Conservation (phyloP, 208 protist species). For the Trypanosoma brucei region DNA sequence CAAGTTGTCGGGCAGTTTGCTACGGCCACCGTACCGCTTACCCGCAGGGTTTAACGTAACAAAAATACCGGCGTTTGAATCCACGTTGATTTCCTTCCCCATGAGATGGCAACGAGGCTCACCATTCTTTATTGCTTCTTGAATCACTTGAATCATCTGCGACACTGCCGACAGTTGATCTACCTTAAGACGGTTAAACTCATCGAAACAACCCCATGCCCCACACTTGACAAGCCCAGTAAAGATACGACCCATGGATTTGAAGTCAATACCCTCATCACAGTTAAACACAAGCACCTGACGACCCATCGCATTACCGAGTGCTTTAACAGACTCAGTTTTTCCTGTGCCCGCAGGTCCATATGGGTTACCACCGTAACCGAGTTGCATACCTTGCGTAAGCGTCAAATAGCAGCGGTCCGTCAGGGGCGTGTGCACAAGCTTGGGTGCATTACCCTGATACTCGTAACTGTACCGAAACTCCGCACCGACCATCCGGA, state of each 20-base stretch:
- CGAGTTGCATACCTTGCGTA: constrained; percentile 96
- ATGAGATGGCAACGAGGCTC: constrained; percentile 85
- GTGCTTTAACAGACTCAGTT: constrained; percentile 98
- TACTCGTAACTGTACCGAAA: constrained; percentile 99
- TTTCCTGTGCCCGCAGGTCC: constrained; percentile 98
- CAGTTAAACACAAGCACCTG: constrained; percentile 99
- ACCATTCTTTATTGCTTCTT: constrained; percentile 94
- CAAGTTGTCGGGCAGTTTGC: constrained; percentile 98
- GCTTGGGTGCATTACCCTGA: constrained; percentile 96
- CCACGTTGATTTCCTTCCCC: constrained; percentile 89
- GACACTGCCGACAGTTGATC: constrained; percentile 98
- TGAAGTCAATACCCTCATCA: constrained; percentile 98
- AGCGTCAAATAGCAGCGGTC: constrained; percentile 98
- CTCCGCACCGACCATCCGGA: constrained; percentile 93
- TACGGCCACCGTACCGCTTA: constrained; percentile 97
- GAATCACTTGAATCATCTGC: constrained; percentile 99
- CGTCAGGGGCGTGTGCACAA: constrained; percentile 98
- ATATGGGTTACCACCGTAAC: constrained; percentile 98
- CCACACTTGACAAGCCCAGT: constrained; percentile 98
- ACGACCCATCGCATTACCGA: constrained; percentile 95
- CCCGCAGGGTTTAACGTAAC: constrained; percentile 98
- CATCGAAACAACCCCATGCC: constrained; percentile 99
- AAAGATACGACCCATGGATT: constrained; percentile 99
- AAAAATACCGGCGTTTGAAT: constrained; percentile 97
- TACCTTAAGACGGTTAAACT: constrained; percentile 99